Conservation (phyloP, 108 stramenopile genomes). For the Nitzschia sp. region DNA sequence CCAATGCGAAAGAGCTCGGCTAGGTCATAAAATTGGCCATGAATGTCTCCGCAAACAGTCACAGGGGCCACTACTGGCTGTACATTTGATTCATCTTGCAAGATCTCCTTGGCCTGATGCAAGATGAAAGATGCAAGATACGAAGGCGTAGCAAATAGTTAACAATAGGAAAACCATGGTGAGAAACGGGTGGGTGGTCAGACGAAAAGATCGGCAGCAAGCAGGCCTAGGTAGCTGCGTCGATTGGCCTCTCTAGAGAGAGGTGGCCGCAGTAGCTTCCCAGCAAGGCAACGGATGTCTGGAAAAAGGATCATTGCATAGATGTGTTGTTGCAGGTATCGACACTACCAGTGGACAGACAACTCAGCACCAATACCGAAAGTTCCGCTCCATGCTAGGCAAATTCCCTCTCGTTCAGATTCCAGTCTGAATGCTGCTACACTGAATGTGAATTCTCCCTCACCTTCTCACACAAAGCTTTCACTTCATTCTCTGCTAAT, state of each 20-base stretch:
- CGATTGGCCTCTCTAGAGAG: too few relatives aligned
- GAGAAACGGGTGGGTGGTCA: conserved; percentile 2
- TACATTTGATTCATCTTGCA: conserved; percentile 85
- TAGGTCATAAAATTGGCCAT: conserved; percentile 95
- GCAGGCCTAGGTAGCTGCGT: not conserved
- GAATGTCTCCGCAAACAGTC: conserved; percentile 90
- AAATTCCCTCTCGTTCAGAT: too few relatives aligned
- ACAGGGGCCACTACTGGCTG: conserved; percentile 89
- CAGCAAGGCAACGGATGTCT: too few relatives aligned
- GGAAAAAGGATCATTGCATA: too few relatives aligned
- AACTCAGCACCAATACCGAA: not conserved
- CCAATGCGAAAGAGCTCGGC: conserved; percentile 83
- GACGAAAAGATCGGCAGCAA: not conserved
- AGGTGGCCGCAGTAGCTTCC: too few relatives aligned
- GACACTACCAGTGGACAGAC: not conserved
- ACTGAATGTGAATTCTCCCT: conserved; percentile 13
- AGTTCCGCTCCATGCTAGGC: too few relatives aligned
- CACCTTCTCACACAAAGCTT: conserved; percentile 82
- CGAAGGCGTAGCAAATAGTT: not conserved
- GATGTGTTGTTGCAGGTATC: not conserved
- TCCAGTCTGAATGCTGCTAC: too few relatives aligned
- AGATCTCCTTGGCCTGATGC: conserved; percentile 52
- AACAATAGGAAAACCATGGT: not conserved
- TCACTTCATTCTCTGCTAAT: conserved; percentile 84
- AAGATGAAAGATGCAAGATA: not conserved